These are phyloP conservation scores for Trichoderma reesei DNA, from an alignment of 495 filamentous ascomycete genomes.

Conservation along the genomic window DNA sequence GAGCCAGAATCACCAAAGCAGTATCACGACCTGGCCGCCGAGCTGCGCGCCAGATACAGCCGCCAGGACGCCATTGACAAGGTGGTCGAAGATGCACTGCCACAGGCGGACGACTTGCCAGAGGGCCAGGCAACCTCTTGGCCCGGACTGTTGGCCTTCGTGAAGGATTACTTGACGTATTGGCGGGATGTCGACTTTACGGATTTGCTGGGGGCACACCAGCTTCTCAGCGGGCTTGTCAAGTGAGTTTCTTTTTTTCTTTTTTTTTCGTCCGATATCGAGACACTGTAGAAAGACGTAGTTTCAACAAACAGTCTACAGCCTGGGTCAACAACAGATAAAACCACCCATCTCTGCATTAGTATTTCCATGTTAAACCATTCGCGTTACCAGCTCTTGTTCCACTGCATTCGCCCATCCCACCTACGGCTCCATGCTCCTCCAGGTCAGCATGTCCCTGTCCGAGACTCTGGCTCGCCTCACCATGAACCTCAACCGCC, in stretches of 20 bases:
- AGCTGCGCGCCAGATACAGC: constrained; percentile 51
- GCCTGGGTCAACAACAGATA: not conserved
- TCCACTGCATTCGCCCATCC: constrained; percentile 72
- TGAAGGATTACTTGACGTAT: constrained; percentile 69
- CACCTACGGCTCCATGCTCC: constrained; percentile 64
- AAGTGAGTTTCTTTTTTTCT: constrained; percentile 42
- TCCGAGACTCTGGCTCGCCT: constrained; percentile 67
- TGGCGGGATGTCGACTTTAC: constrained; percentile 67
- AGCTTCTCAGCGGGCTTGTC: constrained; percentile 57
- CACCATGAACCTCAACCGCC: constrained; percentile 68
- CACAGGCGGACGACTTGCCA: constrained; percentile 33
- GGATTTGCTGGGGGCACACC: constrained; percentile 65
- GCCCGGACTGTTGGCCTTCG: constrained; percentile 64
- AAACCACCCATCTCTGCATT: not conserved
- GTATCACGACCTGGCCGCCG: constrained; percentile 56
- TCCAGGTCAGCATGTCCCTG: constrained; percentile 67
- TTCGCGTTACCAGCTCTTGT: constrained; percentile 43
- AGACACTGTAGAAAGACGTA: no score
- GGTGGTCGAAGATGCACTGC: constrained; percentile 48
- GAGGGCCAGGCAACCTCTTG: constrained; percentile 52
- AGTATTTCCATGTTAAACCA: not conserved
- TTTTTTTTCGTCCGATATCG: not conserved
- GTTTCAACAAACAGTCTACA: no score
- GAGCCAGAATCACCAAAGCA: constrained; percentile 41
- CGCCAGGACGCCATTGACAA: constrained; percentile 46